Percentiles rank a stretch among this genome's conserved stretches.
phyloP scores from a whole-genome alignment of 352 stramenopile species.

The Globisporangium abappressorium region DNA sequence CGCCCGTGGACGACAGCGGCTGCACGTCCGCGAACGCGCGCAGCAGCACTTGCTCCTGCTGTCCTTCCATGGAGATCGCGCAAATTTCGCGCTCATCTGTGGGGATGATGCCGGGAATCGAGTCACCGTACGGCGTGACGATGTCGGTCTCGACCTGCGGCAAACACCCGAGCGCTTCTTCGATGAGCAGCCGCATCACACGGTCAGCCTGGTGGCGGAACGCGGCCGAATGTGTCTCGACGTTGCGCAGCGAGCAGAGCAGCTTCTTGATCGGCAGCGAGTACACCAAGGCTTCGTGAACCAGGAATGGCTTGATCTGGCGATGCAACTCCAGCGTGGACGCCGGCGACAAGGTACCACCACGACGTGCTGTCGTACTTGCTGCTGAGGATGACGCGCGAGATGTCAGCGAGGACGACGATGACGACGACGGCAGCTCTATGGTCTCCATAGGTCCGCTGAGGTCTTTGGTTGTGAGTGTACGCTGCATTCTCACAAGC shows the following conservation, averaged over 20 bases:
- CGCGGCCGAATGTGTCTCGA: slow-evolving; percentile 11
- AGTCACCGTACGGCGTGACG: slow-evolving; percentile 18
- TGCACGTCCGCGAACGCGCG: slow-evolving; percentile 27
- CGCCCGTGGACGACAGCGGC: slow-evolving; percentile 18
- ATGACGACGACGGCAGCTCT: background rate
- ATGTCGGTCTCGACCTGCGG: slow-evolving; percentile 17
- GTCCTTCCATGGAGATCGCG: slow-evolving; percentile 26
- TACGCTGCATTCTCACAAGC: background rate
- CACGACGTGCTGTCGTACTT: background rate
- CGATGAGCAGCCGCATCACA: slow-evolving; percentile 33
- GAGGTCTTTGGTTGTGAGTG: background rate
- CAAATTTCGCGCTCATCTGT: slow-evolving; percentile 22
- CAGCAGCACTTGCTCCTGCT: slow-evolving; percentile 18
- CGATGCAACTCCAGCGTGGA: background rate
- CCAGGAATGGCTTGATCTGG: slow-evolving; percentile 20
- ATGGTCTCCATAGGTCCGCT: slow-evolving; percentile 11
- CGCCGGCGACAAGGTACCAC: background rate
- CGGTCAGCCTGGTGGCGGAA: slow-evolving; percentile 31
- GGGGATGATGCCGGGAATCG: slow-evolving; percentile 6
- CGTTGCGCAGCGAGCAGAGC: slow-evolving; percentile 21
- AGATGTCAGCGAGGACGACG: background rate
- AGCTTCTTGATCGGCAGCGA: slow-evolving; percentile 28
- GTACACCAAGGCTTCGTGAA: slow-evolving; percentile 25
- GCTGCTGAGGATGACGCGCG: background rate
- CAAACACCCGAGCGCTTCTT: slow-evolving; percentile 34